These are phyloP conservation scores for Neophaeococcomyces aloes DNA, from an alignment of 2,329 filamentous ascomycete genomes.

Conservation along the genomic window DNA sequence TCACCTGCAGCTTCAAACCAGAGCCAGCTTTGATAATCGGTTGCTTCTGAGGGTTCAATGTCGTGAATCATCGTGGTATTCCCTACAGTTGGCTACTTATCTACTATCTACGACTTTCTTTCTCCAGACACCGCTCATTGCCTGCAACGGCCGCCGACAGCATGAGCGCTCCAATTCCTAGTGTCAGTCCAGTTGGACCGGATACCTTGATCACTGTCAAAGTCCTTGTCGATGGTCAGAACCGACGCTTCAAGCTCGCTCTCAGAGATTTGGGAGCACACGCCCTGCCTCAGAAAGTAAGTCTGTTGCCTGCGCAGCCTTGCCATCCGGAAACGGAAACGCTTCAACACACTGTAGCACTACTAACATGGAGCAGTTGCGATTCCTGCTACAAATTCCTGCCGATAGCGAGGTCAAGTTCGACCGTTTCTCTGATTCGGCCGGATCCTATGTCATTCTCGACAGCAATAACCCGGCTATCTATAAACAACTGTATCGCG, in stretches of 20 bases:
- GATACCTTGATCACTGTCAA: conserved; percentile 79
- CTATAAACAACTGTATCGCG: conserved; percentile 94
- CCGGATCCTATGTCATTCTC: conserved; percentile 66
- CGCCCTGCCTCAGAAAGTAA: conserved; percentile 73
- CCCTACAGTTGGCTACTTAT: no score
- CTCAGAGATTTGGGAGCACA: conserved; percentile 69
- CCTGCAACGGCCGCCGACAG: conserved; percentile 17
- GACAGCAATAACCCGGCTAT: conserved; percentile 67
- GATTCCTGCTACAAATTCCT: conserved; percentile 55
- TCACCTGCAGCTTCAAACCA: neutral
- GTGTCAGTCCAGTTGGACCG: conserved; percentile 42
- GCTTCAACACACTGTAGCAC: conserved; percentile 3
- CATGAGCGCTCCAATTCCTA: conserved; percentile 34
- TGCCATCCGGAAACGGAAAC: neutral
- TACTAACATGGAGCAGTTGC: conserved; percentile 47
- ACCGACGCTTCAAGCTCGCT: conserved; percentile 78
- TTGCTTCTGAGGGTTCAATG: conserved; percentile 1
- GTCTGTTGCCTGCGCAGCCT: conserved; percentile 29
- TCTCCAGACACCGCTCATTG: conserved; percentile 23
- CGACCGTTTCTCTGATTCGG: conserved; percentile 93
- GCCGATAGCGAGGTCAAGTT: conserved; percentile 55
- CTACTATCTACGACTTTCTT: neutral
- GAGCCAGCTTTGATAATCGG: neutral
- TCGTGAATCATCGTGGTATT: conserved; percentile 1
- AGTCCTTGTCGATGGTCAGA: conserved; percentile 63